Evolutionary conservation across 176 grass and related monocot genomes (phyloP), one percentile per base, ranked within the genome.

Genomic region (Ensete glaucum): DNA sequence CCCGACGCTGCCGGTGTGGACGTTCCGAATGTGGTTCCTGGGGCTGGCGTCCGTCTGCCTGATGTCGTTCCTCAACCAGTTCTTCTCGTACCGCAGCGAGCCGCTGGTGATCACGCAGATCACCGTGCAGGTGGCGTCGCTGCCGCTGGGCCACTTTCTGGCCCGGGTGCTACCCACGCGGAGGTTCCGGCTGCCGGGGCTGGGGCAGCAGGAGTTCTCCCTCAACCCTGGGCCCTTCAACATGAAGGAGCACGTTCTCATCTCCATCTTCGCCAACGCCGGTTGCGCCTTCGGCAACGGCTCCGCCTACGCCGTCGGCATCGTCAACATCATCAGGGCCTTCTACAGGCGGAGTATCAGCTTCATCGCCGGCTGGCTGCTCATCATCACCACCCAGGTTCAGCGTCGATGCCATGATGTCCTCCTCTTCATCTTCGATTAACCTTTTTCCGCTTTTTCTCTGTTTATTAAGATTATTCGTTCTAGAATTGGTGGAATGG

Each of bases 231-330:
- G 93, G 0, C 93, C 93, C 3, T 96, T 96, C 87, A 92, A 96
- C 83, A 87, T 92, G 69, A 96, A 96, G 93, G 93, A 96, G 87
- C 93, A 92, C 85, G 93, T 96, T 51, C 89, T 96, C 82, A 92
- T 96, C 79, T 92, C 89, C 79, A 96, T 96, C 80, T 96, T 96
- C 78, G 93, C 93, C 79, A 96, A 96, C 71, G 89, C 89, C 74
- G 93, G 93, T 5, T 89, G 63, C 75, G 87, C 93, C 22, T 96
- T 88, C 77, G 93, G 93, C 27, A 78, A 56, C 9, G 93, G 93
- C 2, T 72, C n/a, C 13, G 93, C 93, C 52, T 96, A 96, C 74
- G 89, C 87, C 77, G 86, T 96, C 77, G 62, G 60, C 51, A 88
- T 92, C 83, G 69, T 96, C 69, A 62, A 89, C 62, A 92, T 96